Percentiles rank a stretch among this genome's conserved stretches.
Conservation (phyloP, 306 rosid species). For the Lathyrus oleraceus region DNA sequence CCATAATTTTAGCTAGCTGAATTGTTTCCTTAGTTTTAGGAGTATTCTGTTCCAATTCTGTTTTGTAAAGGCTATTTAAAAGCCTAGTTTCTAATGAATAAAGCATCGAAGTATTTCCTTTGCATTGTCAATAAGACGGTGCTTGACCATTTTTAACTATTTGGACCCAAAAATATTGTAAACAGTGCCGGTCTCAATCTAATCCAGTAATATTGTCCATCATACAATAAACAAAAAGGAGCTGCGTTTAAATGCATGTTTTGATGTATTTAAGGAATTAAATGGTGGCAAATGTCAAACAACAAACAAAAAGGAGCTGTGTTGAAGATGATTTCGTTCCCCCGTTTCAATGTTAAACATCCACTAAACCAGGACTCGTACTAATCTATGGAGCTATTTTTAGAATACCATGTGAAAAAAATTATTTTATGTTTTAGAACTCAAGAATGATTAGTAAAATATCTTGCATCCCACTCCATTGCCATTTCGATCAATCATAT, state of each 20-base stretch:
- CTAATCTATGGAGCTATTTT: not conserved
- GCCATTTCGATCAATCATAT: not conserved
- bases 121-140: too few species aligned
- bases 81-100: too few species aligned
- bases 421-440: not conserved
- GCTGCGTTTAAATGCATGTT: not conserved
- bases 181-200: not conserved
- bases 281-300: not conserved
- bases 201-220: not conserved
- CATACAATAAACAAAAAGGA: not conserved
- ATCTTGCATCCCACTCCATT: not conserved
- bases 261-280: not conserved
- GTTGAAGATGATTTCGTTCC: too few species aligned
- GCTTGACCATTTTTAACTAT: too few species aligned
- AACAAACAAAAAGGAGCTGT: not conserved
- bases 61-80: too few species aligned
- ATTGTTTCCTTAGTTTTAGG: too few species aligned
- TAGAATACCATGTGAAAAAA: not conserved
- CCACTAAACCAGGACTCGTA: not conserved
- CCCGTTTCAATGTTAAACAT: not conserved
- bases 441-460: not conserved
- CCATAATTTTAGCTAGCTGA: too few species aligned
- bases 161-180: not conserved
- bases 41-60: too few species aligned
- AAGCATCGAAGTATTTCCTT: too few species aligned